Evolutionary conservation across 306 rosid genomes (phyloP), one percentile per base, ranked within the genome.

Genomic region (Vigna reflexopilosa): DNA sequence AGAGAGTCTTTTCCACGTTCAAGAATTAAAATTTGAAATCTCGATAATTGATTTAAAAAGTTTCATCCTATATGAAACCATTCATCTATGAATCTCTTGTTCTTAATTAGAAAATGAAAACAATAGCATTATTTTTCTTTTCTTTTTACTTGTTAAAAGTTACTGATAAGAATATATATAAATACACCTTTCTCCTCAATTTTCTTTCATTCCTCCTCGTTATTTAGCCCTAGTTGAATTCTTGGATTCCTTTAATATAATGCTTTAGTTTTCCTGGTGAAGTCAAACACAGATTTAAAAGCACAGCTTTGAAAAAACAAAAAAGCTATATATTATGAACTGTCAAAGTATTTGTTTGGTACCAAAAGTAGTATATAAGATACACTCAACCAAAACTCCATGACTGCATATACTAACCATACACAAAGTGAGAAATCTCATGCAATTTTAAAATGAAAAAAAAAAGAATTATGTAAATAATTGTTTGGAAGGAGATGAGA

Each of bases 391-490:
- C 70, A 58, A 80, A 81, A 77, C 78, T 72, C 73, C 76, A 54
- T 47, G 65, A 45, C 45, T 42, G 82, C 80, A 81, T 75, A 72
- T 77, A 80, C 70, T 59, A 17, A 59, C 50, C 66, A 78, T 77
- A 44, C 81, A 17, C 36, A 52, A 54, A 59, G 71, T 3, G 22
- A 9, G 28, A 49, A 68, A 65, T 81, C 16, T 80, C 54, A 28
- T 75, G 57, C 62, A 77, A 1, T 65, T 81, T 87, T 4, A 32
- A 32, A 62, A 16, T 14, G 47, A 79, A 79, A 68, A 32, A 28
- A 66, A 2, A 71, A 85, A 64, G 81, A 87, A 83, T 76, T 50
- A 81, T 80, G 49, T 49, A 72, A 64, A 2, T 56, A 52, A 19
- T 81, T 66, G 32, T 81, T 74, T 68, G 56, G 63, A 77, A 75